Base-by-base conservation (phyloP, 345 rosid genomes). In the Citrus sinensis region DNA sequence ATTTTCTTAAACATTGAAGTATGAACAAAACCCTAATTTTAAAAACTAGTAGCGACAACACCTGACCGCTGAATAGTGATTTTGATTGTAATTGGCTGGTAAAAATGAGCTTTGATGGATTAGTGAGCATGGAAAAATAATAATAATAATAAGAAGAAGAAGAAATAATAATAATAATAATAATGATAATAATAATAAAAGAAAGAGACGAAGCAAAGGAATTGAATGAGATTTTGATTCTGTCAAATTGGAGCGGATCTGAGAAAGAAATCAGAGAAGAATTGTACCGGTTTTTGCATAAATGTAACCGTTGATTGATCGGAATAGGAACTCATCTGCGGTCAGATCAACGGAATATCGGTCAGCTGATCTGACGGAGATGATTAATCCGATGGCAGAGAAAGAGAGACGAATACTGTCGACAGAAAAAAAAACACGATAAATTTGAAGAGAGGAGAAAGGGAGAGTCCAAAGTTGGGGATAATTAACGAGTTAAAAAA, bases 1-100 rank as follows among this genome's bases (percentile, higher is more conserved):
- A 92, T 91, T 79, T 91, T 94, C 95, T 89, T 92, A 65, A 94
- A 91, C 98, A 94, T 94, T 67, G 75, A 78, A 24, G 29, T 11
- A 56, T 54, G 54, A 37, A 8, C 20, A 39, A 78, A 71, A 74
- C 56, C 60, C 81, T 78, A 68, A 76, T 42, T 65, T 22, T 13
- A 16, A 67, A 27, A 67, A 56, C 76, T 46, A 71, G 24, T 7
- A 20, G 49, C 7, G 51, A 46, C 51, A 70, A 17, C 7, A 27
- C 34, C 30, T 27, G 56, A 68, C 7, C 55, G 56, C 24, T 68
- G 5, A 46, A 62, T 59, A 46, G 17, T 46, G 25, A 70, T 58
- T 74, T 19, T 51, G 61, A 80, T 67, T 60, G 22, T 29, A 78
- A 76, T 83, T 63, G 30, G 55, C 64, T 22, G 58, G 73, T 10